Base-by-base conservation (phyloP, 371 early-diverging fungal species). In the Saksenaea oblongispora region DNA sequence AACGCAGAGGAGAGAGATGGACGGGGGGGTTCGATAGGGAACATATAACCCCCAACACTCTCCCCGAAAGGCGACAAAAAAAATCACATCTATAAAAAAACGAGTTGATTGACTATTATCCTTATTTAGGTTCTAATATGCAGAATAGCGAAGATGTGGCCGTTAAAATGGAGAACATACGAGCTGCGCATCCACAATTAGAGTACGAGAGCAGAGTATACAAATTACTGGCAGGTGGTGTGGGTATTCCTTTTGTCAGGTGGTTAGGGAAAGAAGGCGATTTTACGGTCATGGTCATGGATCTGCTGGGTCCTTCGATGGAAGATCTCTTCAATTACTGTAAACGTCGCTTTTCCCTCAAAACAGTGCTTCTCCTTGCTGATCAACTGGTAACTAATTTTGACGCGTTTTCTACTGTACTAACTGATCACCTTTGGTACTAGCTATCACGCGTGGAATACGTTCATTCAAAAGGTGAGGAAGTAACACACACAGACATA, bases 321-420 rank as follows among this genome's bases (percentile, higher is more conserved):
- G 99, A 99, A 76, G 98, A 99, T 80, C 85, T 99, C 51, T 99
- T 99, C 87, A 96, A 96, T 78, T 95, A 94, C 77, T 97, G 98
- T 83, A 92, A 94, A 67, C 90, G 98, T 61, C 93, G 94, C 71
- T 99, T 99, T 78, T 91, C 93, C 24, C 84, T 99, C 22, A 99
- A 99, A 80, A 99, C 99, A 10, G 98, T 99, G 2, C 79, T 99
- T 35, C 81, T 99, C 64, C 85, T 99, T n/a, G 99, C 97, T 37
- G 98, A 98, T 80, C 98, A 97, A 86, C 84, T 99, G 89, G 95
- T 99, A 87, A 68, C 76, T 8, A 24, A 31, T 31, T 7, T 65
- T 42, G 28, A 17, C 17, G 37, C 37, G 34, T 51, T n/a, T 13
- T 18, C 13, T 11, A 35, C 56, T 36, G 37, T 39, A 7, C 34